A percentile compares a stretch with the other conserved stretches of the same genome.
phyloP scores from a whole-genome alignment of 345 rosid species.

The Camelina sativa region DNA sequence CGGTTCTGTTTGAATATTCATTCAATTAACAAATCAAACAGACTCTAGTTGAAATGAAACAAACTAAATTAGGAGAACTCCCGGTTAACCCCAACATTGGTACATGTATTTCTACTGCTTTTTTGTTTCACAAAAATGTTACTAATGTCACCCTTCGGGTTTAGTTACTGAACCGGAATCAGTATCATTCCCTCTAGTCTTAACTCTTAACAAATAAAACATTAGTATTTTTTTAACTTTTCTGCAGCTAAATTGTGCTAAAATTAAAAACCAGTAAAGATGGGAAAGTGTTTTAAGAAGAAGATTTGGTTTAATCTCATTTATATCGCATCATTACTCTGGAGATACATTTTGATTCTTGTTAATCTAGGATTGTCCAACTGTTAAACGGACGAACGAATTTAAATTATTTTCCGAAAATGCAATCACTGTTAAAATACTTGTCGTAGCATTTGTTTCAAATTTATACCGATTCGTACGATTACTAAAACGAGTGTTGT shows the following conservation, averaged over 20 bases:
- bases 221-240: not conserved
- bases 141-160: not conserved
- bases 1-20: too few species aligned
- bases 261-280: too few species aligned
- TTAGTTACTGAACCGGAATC: constrained; percentile 3
- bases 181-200: too few species aligned
- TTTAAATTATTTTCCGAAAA: constrained; percentile 23
- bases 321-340: constrained; percentile 25
- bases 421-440: constrained; percentile 13
- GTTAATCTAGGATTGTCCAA: constrained; percentile 17
- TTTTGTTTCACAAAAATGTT: not conserved
- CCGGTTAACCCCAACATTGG: not conserved
- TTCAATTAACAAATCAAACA: not conserved
- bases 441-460: constrained; percentile 5
- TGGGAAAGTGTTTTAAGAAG: constrained; percentile 32
- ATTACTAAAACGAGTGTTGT: too few species aligned
- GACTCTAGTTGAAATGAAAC: not conserved
- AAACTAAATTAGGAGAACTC: not conserved
- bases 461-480: not conserved
- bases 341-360: constrained; percentile 41
- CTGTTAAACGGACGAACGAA: constrained; percentile 11
- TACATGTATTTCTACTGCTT: not conserved
- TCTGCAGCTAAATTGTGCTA: not conserved
- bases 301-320: constrained; percentile 37
- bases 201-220: too few species aligned